These are phyloP conservation scores for Volvox africanus DNA, from an alignment of 139 green algal species.

Conservation along the genomic window DNA sequence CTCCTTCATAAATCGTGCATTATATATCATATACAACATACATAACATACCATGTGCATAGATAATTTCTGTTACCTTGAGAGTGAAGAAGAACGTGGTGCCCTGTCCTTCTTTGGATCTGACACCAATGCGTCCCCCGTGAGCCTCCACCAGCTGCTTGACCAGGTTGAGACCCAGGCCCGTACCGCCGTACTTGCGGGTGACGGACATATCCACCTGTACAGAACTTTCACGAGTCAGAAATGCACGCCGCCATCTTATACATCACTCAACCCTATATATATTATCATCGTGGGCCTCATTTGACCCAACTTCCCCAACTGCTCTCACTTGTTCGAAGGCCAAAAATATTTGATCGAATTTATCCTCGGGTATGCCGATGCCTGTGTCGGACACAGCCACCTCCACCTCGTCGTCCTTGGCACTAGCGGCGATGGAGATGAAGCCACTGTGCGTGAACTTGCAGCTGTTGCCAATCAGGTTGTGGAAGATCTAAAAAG, in stretches of 20 bases:
- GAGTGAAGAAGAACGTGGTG: conserved; percentile 75
- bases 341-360: conserved; percentile 61
- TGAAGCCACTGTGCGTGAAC: conserved; percentile 64
- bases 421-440: conserved; percentile 36
- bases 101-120: conserved; percentile 54
- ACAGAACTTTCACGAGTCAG: too few relatives aligned
- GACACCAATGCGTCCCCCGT: conserved; percentile 69
- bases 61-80: conserved; percentile 53
- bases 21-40: too few relatives aligned
- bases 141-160: conserved; percentile 76
- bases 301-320: too few relatives aligned
- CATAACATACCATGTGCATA: too few relatives aligned
- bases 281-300: too few relatives aligned
- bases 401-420: conserved; percentile 64
- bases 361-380: conserved; percentile 61
- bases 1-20: too few relatives aligned
- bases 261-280: too few relatives aligned
- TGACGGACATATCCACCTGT: conserved; percentile 81
- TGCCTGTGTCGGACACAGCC: conserved; percentile 72
- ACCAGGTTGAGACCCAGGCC: conserved; percentile 76
- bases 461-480: conserved; percentile 73
- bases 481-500: conserved; percentile 57
- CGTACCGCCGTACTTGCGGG: conserved; percentile 83
- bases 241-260: too few relatives aligned
- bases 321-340: conserved; percentile 55